These are phyloP conservation scores for Cerioporus squamosus DNA, from an alignment of 1,284 basidiomycete genomes.

Conservation along the genomic window DNA sequence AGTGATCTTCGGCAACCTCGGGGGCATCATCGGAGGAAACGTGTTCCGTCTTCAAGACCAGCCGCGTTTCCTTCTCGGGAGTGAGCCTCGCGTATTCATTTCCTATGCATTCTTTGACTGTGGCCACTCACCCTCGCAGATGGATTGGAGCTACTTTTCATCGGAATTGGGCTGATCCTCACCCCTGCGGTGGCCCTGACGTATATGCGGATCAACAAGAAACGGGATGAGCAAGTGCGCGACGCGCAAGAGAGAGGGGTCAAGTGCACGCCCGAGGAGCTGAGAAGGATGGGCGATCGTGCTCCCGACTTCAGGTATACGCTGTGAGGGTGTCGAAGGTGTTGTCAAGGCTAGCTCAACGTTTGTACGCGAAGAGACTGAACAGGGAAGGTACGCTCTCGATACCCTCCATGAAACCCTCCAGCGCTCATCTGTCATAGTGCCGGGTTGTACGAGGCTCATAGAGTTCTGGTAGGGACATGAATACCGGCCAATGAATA, in stretches of 20 bases:
- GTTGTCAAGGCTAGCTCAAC: no score
- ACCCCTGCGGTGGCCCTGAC: conserved; percentile 52
- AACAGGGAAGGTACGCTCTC: no score
- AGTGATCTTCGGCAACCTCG: conserved; percentile 65
- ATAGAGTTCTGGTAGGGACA: no score
- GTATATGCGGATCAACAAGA: conserved; percentile 60
- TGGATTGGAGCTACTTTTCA: conserved; percentile 67
- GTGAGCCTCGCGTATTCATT: conserved; percentile 38
- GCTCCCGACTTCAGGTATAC: conserved; percentile 70
- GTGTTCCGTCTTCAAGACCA: conserved; percentile 62
- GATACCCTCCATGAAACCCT: no score
- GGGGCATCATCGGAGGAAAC: conserved; percentile 59
- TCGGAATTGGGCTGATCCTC: conserved; percentile 61
- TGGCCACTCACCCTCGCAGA: conserved; percentile 43
- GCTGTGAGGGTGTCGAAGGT: conserved; percentile 33
- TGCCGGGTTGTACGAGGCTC: no score
- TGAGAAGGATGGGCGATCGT: conserved; percentile 60
- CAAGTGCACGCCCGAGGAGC: conserved; percentile 36
- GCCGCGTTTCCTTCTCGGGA: conserved; percentile 64
- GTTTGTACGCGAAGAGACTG: no score
- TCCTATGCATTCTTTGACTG: background rate
- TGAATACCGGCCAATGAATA: no score
- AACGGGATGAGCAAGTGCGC: conserved; percentile 32
- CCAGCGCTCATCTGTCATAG: no score
- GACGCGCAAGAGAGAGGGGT: conserved; percentile 27